A percentile compares a stretch with the other conserved stretches of the same genome.
Conservation (phyloP, 352 stramenopile species). For the Phytophthora pisi region DNA sequence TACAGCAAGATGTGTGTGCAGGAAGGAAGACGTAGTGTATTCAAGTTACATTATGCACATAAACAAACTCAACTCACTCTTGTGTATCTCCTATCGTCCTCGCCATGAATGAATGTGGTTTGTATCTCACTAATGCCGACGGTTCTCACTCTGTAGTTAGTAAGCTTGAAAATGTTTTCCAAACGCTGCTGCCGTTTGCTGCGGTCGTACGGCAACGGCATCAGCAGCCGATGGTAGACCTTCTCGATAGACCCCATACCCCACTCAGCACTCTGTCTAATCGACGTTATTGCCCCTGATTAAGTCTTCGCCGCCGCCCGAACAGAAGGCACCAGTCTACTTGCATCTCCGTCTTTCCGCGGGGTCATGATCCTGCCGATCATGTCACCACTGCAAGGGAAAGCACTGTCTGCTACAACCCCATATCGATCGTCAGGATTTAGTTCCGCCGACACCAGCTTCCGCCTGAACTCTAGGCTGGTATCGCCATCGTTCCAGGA, state of each 20-base stretch:
- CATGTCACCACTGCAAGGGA: neutral
- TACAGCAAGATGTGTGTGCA: neutral
- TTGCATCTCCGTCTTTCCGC: neutral
- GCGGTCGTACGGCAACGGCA: neutral
- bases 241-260: neutral
- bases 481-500: slow-evolving; percentile 1
- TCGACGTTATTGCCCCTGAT: neutral
- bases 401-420: neutral
- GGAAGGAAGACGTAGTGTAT: neutral
- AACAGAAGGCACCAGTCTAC: neutral
- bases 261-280: neutral
- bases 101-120: neutral
- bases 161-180: neutral
- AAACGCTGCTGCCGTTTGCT: neutral
- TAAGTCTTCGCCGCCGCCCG: neutral
- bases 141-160: neutral
- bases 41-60: neutral
- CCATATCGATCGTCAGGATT: neutral
- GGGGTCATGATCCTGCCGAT: neutral
- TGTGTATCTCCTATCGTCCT: neutral
- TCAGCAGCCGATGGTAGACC: neutral
- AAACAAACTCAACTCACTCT: neutral
- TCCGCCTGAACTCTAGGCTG: neutral
- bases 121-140: neutral
- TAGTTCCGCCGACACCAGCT: neutral